Conservation (phyloP, 2,329 filamentous ascomycete genomes). For the Gaeumannomyces tritici region DNA sequence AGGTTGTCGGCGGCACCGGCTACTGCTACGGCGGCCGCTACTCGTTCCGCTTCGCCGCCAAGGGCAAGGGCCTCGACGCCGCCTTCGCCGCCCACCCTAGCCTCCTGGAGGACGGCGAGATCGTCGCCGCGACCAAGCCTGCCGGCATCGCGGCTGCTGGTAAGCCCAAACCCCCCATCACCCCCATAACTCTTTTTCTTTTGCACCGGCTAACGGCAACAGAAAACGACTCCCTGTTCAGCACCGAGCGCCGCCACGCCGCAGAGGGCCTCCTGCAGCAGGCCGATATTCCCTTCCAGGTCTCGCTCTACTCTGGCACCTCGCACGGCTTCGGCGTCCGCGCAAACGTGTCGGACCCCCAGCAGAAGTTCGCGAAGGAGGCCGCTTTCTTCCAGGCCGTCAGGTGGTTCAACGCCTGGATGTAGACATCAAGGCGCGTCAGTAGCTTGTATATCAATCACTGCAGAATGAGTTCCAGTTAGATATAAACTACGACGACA, state of each 20-base stretch:
- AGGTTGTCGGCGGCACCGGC: background rate
- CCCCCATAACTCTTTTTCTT: background rate
- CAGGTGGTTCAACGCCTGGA: conserved; percentile 58
- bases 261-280: conserved; percentile 49
- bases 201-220: background rate
- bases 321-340: conserved; percentile 68
- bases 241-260: conserved; percentile 40
- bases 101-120: conserved; percentile 48
- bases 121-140: conserved; percentile 45
- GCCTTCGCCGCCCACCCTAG: conserved; percentile 58
- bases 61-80: conserved; percentile 42
- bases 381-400: conserved; percentile 69
- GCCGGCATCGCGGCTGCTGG: conserved; percentile 53
- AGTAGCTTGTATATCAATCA: background rate
- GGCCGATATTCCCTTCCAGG: conserved; percentile 50
- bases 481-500: too few species aligned
- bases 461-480: too few species aligned
- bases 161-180: conserved; percentile 19
- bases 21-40: conserved; percentile 25
- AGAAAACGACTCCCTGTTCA: conserved; percentile 52
- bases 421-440: background rate
- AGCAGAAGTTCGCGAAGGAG: conserved; percentile 63
- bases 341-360: conserved; percentile 41
- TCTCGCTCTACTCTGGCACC: conserved; percentile 60
- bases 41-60: conserved; percentile 40